A percentile compares a stretch with the other conserved stretches of the same genome.
These are phyloP conservation scores for Plantago ovata DNA, from an alignment of 257 asterid genomes.

Conservation along the genomic window DNA sequence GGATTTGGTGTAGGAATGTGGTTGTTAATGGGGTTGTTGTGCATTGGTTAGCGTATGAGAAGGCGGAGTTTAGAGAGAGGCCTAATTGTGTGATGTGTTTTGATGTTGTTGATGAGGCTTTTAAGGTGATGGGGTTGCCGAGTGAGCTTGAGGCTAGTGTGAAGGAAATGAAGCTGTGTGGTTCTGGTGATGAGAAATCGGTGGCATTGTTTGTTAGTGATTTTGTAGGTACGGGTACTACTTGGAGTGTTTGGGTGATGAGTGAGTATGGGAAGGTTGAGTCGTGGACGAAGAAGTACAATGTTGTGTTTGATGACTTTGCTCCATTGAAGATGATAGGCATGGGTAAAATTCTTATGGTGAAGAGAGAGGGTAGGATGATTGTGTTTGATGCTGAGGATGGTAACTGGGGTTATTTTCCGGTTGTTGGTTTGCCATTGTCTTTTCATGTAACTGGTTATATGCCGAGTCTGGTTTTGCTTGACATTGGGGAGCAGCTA, in stretches of 20 bases:
- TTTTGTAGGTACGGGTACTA: slow-evolving; percentile 16
- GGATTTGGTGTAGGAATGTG: slow-evolving; percentile 29
- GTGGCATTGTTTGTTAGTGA: slow-evolving; percentile 27
- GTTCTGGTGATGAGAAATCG: slow-evolving; percentile 23
- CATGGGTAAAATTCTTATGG: slow-evolving; percentile 20
- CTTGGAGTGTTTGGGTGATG: slow-evolving; percentile 42
- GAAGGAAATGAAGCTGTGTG: slow-evolving; percentile 22
- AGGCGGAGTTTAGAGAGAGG: background rate
- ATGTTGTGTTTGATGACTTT: slow-evolving; percentile 11
- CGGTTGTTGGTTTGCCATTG: slow-evolving; percentile 26
- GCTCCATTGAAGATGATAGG: slow-evolving; percentile 29
- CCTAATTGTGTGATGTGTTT: slow-evolving; percentile 39
- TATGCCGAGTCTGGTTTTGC: slow-evolving; percentile 34
- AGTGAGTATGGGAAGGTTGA: slow-evolving; percentile 28
- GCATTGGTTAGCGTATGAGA: slow-evolving; percentile 37
- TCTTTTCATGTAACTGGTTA: slow-evolving; percentile 24
- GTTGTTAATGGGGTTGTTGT: slow-evolving; percentile 33
- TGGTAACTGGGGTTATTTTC: slow-evolving; percentile 19
- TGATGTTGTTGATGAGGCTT: slow-evolving; percentile 29
- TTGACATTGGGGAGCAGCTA: slow-evolving; percentile 23
- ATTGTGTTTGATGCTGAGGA: slow-evolving; percentile 27
- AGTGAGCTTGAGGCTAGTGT: slow-evolving; percentile 14
- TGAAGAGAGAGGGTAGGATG: slow-evolving; percentile 23
- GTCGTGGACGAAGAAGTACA: slow-evolving; percentile 27
- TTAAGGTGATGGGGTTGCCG: slow-evolving; percentile 29